Evolutionary conservation across 176 grass and related monocot species (phyloP).

Genomic region (Aegilops bicornis): DNA sequence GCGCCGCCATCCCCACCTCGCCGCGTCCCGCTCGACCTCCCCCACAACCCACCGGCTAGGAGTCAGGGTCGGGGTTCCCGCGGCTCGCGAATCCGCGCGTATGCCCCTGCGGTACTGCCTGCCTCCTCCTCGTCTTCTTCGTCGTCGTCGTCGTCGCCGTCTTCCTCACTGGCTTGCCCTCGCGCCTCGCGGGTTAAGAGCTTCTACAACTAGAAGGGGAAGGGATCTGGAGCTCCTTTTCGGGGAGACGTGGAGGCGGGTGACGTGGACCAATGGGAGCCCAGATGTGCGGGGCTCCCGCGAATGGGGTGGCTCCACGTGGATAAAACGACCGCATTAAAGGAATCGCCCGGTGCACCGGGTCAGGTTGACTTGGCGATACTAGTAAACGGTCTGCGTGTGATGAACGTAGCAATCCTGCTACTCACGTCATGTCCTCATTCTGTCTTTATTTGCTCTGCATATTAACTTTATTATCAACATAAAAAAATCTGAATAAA

Average conservation of each 20-base stretch:
- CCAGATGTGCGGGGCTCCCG: background rate
- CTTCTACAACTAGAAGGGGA: constrained; percentile 40
- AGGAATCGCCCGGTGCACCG: background rate
- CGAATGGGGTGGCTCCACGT: constrained; percentile 33
- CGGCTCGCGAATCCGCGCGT: background rate
- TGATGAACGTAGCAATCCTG: background rate
- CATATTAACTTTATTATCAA: too few species aligned
- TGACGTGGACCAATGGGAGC: constrained; percentile 53
- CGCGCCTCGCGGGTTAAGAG: constrained; percentile 29
- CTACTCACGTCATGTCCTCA: background rate
- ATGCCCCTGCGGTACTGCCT: background rate
- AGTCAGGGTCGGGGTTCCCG: background rate
- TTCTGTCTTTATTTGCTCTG: too few species aligned
- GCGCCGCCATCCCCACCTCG: constrained; percentile 31
- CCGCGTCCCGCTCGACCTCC: background rate
- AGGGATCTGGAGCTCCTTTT: background rate
- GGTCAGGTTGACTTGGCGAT: background rate
- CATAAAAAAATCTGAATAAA: too few species aligned
- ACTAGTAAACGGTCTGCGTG: background rate
- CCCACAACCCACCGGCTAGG: background rate
- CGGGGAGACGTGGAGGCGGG: constrained; percentile 26
- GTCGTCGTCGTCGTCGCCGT: background rate
- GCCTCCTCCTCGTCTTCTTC: background rate
- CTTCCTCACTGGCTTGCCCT: background rate
- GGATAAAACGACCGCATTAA: background rate